Conservation (phyloP, 2,329 filamentous ascomycete species). For the Trichocomaceae sp. region DNA sequence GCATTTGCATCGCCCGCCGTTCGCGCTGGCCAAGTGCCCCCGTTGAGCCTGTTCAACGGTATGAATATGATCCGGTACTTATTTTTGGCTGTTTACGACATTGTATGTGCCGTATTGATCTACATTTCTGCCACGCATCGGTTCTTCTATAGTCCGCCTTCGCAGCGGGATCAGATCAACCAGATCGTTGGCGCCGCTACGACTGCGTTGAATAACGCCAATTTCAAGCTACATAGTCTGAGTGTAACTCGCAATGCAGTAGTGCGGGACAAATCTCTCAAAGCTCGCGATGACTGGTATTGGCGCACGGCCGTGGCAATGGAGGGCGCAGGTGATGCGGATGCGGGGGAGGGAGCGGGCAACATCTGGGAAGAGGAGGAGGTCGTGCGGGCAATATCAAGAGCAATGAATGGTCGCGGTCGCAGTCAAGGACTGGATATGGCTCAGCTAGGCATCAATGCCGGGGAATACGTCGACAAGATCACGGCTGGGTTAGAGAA, state of each 20-base stretch:
- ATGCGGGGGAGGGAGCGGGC: constrained; percentile 52
- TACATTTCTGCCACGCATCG: constrained; percentile 76
- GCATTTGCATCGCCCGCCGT: constrained; percentile 53
- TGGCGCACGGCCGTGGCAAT: constrained; percentile 56
- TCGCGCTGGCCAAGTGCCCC: constrained; percentile 57
- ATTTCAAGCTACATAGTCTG: constrained; percentile 63
- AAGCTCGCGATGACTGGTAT: constrained; percentile 61
- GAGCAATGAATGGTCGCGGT: constrained; percentile 63
- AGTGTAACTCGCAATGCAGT: constrained; percentile 76
- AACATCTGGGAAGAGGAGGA: constrained; percentile 65
- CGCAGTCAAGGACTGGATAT: constrained; percentile 34
- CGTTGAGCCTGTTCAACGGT: constrained; percentile 27
- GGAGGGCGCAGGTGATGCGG: constrained; percentile 59
- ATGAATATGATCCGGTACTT: constrained; percentile 57
- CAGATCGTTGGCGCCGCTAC: constrained; percentile 41
- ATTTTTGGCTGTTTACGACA: constrained; percentile 60
- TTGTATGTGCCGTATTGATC: constrained; percentile 56
- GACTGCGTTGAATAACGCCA: constrained; percentile 51
- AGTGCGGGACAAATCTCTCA: constrained; percentile 64
- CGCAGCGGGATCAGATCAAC: constrained; percentile 61
- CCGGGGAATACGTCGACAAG: constrained; percentile 39
- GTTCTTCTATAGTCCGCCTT: constrained; percentile 59
- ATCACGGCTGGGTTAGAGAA: constrained; percentile 36
- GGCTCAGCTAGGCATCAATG: constrained; percentile 36
- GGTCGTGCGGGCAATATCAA: constrained; percentile 58